These are phyloP conservation scores for Phytophthora ohioensis DNA, from an alignment of 352 stramenopile species.

Conservation along the genomic window DNA sequence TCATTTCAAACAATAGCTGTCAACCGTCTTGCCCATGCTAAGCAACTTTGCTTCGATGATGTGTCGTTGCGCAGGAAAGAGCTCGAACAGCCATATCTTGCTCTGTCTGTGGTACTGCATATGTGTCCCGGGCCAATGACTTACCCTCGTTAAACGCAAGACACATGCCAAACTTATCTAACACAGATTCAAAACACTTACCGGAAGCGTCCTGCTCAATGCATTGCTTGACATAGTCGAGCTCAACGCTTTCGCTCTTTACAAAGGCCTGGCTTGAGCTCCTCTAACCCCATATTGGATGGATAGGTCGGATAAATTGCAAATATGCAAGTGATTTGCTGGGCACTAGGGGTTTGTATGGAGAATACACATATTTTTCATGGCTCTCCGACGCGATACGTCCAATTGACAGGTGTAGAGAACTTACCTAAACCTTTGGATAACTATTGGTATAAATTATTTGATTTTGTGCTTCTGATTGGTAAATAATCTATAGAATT, in stretches of 20 bases:
- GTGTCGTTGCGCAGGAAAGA: constrained; percentile 13
- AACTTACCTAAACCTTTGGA: neutral
- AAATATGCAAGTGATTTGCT: constrained; percentile 36
- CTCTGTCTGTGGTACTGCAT: constrained; percentile 18
- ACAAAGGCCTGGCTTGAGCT: constrained; percentile 35
- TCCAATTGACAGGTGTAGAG: constrained; percentile 6
- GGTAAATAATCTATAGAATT: neutral
- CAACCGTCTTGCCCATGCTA: neutral
- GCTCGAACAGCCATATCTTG: neutral
- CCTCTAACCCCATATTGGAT: constrained; percentile 22
- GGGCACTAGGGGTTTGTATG: constrained; percentile 11
- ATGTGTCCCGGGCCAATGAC: constrained; percentile 20
- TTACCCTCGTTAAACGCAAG: constrained; percentile 36
- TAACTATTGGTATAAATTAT: neutral
- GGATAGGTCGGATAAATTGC: constrained; percentile 20
- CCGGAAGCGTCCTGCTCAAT: constrained; percentile 21
- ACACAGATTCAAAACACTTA: constrained; percentile 15
- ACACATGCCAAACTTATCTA: constrained; percentile 32
- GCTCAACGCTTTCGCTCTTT: constrained; percentile 17
- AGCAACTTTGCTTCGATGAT: constrained; percentile 20
- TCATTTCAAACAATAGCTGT: neutral
- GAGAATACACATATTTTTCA: constrained; percentile 21
- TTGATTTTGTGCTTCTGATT: too few species aligned
- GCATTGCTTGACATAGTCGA: constrained; percentile 20
- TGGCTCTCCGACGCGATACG: constrained; percentile 24